A percentile compares a stretch with the other conserved stretches of the same genome.
These are phyloP conservation scores for Zasmidium cellare DNA, from an alignment of 2,329 filamentous ascomycete species.

Conservation along the genomic window DNA sequence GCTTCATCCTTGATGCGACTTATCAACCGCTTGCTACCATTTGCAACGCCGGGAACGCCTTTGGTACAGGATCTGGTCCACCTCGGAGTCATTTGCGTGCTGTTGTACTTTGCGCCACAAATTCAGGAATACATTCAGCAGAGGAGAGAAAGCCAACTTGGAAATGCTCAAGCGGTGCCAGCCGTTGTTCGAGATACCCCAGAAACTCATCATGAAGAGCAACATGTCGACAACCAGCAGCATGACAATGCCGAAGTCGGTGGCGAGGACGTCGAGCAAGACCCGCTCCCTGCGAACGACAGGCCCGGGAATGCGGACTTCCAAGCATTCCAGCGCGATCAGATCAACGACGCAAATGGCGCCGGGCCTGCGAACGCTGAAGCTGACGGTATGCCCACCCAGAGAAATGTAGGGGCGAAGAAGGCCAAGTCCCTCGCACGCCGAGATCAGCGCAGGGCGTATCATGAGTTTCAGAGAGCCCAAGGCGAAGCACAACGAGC, in stretches of 20 bases:
- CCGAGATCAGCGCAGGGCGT: constrained; percentile 44
- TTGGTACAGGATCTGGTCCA: constrained; percentile 49
- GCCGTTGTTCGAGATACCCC: background rate
- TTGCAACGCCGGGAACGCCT: constrained; percentile 49
- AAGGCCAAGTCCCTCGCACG: constrained; percentile 51
- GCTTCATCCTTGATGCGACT: constrained; percentile 21
- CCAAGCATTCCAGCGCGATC: constrained; percentile 7
- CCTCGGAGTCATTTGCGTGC: constrained; percentile 43
- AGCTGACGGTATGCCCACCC: constrained; percentile 10
- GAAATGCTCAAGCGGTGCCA: background rate
- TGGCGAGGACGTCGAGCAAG: constrained; percentile 2
- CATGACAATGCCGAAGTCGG: background rate
- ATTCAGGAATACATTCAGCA: constrained; percentile 41
- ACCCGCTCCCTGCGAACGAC: background rate
- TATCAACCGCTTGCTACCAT: constrained; percentile 48
- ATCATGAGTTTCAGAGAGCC: constrained; percentile 51
- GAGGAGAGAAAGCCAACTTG: background rate
- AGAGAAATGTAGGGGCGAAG: constrained; percentile 46
- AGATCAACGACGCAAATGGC: constrained; percentile 17
- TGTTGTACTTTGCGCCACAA: constrained; percentile 50
- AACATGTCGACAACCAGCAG: constrained; percentile 3
- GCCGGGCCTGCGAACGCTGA: constrained; percentile 37
- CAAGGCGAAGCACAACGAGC: constrained; percentile 49
- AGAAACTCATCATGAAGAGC: constrained; percentile 4
- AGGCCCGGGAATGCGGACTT: constrained; percentile 3